These are phyloP conservation scores for Aspergillus sojae DNA, from an alignment of 2,329 filamentous ascomycete species.

Conservation along the genomic window DNA sequence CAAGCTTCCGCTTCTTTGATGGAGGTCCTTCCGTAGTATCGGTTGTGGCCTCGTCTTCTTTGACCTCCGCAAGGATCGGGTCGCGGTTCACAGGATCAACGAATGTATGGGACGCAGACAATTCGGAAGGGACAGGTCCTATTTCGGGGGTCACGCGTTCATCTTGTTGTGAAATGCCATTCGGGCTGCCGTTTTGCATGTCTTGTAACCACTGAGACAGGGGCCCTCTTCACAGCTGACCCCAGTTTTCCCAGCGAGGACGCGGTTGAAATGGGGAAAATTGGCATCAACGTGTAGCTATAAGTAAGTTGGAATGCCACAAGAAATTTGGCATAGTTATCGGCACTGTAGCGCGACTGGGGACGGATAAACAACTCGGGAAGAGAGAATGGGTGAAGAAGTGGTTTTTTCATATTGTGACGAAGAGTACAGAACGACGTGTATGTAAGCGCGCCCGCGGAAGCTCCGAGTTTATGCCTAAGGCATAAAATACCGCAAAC, in stretches of 20 bases:
- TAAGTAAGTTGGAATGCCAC: slow-evolving; percentile 34
- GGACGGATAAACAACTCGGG: slow-evolving; percentile 34
- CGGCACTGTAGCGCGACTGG: slow-evolving; percentile 44
- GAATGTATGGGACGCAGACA: slow-evolving; percentile 22
- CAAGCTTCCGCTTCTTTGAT: slow-evolving; percentile 50
- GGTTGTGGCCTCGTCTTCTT: slow-evolving; percentile 31
- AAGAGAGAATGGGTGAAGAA: slow-evolving; percentile 39
- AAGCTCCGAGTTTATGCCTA: slow-evolving; percentile 19
- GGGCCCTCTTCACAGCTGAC: slow-evolving; percentile 45
- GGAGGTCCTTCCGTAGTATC: slow-evolving; percentile 43
- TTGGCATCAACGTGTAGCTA: slow-evolving; percentile 46
- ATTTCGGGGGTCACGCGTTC: slow-evolving; percentile 39
- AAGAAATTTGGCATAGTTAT: slow-evolving; percentile 50
- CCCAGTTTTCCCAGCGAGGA: slow-evolving; percentile 50
- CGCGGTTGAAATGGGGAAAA: slow-evolving; percentile 36
- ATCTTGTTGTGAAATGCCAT: slow-evolving; percentile 44
- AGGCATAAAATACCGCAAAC: slow-evolving; percentile 28
- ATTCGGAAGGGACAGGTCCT: slow-evolving; percentile 26
- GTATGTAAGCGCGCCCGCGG: slow-evolving; percentile 37
- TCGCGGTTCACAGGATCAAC: slow-evolving; percentile 27
- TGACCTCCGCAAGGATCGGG: slow-evolving; percentile 30
- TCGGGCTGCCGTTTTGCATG: slow-evolving; percentile 51
- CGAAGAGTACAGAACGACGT: slow-evolving; percentile 26
- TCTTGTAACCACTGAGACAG: slow-evolving; percentile 47
- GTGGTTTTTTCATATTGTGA: slow-evolving; percentile 45